Evolutionary conservation across 2,329 filamentous ascomycete species (phyloP).

Genomic region (Zalaria obscura): DNA sequence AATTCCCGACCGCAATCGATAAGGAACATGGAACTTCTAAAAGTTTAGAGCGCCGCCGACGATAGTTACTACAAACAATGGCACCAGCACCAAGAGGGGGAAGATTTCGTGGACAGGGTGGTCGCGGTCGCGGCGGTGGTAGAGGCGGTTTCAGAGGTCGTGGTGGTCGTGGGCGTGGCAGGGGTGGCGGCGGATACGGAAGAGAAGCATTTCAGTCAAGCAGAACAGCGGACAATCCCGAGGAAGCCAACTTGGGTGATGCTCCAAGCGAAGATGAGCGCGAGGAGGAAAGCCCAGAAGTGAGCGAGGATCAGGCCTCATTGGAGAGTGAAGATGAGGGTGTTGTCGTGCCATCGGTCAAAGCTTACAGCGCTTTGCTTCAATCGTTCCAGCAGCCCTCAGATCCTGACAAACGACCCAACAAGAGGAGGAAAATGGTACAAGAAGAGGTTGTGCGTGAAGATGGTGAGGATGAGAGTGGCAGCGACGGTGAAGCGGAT

Average conservation of each 20-base stretch:
- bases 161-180: constrained; percentile 3
- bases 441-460: constrained; percentile 27
- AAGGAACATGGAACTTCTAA: too few relatives aligned
- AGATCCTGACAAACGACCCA: constrained; percentile 28
- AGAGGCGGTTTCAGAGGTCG: constrained; percentile 8
- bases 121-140: constrained; percentile 16
- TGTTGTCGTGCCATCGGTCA: constrained; percentile 12
- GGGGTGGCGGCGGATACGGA: constrained; percentile 11
- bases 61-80: background rate
- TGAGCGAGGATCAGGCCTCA: constrained; percentile 11
- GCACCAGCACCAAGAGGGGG: constrained; percentile 13
- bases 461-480: constrained; percentile 9
- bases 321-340: constrained; percentile 18
- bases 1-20: too few relatives aligned
- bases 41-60: too few relatives aligned
- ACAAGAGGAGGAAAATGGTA: constrained; percentile 40
- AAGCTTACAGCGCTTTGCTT: constrained; percentile 43
- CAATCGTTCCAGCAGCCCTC: constrained; percentile 35
- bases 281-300: constrained; percentile 10
- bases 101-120: constrained; percentile 9
- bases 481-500: constrained; percentile 30
- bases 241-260: constrained; percentile 11
- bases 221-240: constrained; percentile 15
- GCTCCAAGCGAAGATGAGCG: constrained; percentile 10
- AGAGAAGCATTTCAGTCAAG: constrained; percentile 3